phyloP scores from a whole-genome alignment of 345 rosid species.

The Populus deltoides region DNA sequence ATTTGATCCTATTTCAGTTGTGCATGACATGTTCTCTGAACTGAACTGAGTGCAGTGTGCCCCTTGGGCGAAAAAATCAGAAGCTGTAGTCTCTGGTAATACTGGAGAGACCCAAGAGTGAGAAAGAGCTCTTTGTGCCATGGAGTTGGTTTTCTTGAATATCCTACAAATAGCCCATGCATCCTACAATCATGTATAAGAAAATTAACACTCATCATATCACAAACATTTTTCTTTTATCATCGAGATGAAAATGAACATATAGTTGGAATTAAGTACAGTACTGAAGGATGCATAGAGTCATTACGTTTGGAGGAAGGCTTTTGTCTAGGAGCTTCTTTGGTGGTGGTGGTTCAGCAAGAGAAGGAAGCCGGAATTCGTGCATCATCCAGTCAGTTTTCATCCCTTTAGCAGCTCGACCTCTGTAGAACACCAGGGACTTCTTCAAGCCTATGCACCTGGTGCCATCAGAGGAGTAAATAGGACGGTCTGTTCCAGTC shows the following conservation, averaged over 20 bases:
- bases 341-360: slow-evolving; percentile 44
- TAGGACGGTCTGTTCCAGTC: slow-evolving; percentile 94
- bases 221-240: not conserved
- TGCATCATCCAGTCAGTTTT: slow-evolving; percentile 99
- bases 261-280: not conserved
- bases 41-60: slow-evolving; percentile 32
- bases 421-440: slow-evolving; percentile 87
- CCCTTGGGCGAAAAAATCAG: slow-evolving; percentile 29
- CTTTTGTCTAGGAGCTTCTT: slow-evolving; percentile 56
- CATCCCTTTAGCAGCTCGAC: slow-evolving; percentile 86
- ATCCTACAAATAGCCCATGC: slow-evolving; percentile 98
- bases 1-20: slow-evolving; percentile 43
- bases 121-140: slow-evolving; percentile 65
- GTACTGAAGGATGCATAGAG: not conserved
- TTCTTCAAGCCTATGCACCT: slow-evolving; percentile 89
- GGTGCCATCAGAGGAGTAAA: slow-evolving; percentile 67
- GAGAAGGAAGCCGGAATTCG: slow-evolving; percentile 87
- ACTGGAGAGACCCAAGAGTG: slow-evolving; percentile 48
- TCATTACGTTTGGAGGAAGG: slow-evolving; percentile 59
- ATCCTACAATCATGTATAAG: slow-evolving; percentile 43
- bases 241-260: not conserved
- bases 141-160: slow-evolving; percentile 76
- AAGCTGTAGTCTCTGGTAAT: slow-evolving; percentile 27
- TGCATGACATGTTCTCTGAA: slow-evolving; percentile 49
- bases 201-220: not conserved